These are phyloP conservation scores for Calonectria montana DNA, from an alignment of 2,329 filamentous ascomycete genomes.

Conservation along the genomic window DNA sequence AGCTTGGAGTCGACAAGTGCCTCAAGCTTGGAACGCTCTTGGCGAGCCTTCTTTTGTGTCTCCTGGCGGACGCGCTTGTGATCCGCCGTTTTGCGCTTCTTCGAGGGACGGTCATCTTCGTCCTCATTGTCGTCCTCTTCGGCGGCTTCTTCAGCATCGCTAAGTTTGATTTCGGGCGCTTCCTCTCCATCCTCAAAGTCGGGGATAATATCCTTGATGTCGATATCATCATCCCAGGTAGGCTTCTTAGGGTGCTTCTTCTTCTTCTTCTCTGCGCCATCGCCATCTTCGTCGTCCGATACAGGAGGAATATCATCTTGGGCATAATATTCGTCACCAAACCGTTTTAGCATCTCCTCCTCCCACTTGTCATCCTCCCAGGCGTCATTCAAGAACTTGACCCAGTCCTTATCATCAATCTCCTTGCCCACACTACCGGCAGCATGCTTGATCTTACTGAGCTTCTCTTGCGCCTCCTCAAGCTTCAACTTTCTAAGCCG, in stretches of 20 bases:
- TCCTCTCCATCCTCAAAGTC: slow-evolving; percentile 79
- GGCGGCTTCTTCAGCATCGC: slow-evolving; percentile 55
- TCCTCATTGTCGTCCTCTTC: slow-evolving; percentile 55
- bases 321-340: slow-evolving; percentile 92
- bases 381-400: slow-evolving; percentile 83
- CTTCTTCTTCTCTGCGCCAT: slow-evolving; percentile 56
- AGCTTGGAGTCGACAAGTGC: slow-evolving; percentile 86
- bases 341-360: slow-evolving; percentile 86
- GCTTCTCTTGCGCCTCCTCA: slow-evolving; percentile 88
- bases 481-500: slow-evolving; percentile 88
- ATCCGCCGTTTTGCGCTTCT: slow-evolving; percentile 70
- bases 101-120: slow-evolving; percentile 60
- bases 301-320: slow-evolving; percentile 75
- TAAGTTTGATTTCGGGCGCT: slow-evolving; percentile 65
- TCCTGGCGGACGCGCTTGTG: slow-evolving; percentile 68
- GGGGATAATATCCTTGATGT: slow-evolving; percentile 91
- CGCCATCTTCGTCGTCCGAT: slow-evolving; percentile 74
- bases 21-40: slow-evolving; percentile 86
- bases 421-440: slow-evolving; percentile 80
- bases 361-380: slow-evolving; percentile 95
- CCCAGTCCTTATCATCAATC: slow-evolving; percentile 82
- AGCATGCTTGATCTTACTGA: slow-evolving; percentile 88
- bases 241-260: slow-evolving; percentile 65
- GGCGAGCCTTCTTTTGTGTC: slow-evolving; percentile 78
- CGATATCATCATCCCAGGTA: slow-evolving; percentile 95